Evolutionary conservation across 1,284 basidiomycete species (phyloP), one percentile per base, ranked within the genome.

Genomic region (Malassezia arunalokei): DNA sequence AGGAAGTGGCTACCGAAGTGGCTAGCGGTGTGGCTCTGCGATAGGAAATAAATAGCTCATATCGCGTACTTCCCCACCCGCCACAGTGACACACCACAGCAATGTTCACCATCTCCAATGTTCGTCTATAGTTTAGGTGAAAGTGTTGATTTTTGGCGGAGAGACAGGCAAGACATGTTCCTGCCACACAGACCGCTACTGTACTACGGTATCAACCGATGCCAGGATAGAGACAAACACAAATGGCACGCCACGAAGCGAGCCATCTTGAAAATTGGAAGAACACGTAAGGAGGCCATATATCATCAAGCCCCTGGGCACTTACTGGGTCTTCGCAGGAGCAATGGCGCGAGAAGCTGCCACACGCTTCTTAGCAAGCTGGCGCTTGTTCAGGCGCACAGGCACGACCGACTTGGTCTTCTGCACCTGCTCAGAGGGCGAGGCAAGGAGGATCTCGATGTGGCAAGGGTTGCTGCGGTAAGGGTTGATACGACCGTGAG

Each of bases 401-500:
- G 46, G 46, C 14, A 62, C 43, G 29, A 56, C 59, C 14, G 60
- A 51, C 30, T 56, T 58, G 27, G 68, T 65, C 68, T 73, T 73
- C 56, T 66, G 58, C 4, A 73, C 70, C 62, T 73, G 59, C 27
- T 64, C 63, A 15, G 64, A 49, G 43, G 68, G 68, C 60, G 71
- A 64, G 28, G 54, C 43, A 20, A 72, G 64, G 51, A 64, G 63
- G 59, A 75, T 77, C 76, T 99, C 94, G 65, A 98, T 85, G 75
- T 99, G 94, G 77, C 83, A 85, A 49, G 88, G 89, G 79, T 86
- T 84, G 50, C 87, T 86, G 77, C 88, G 85, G 66, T 74, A 76
- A 33, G 75, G 73, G 65, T 75, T 75, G 55, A 75, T 90, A 71
- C 87, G 84, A 83, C 87, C 87, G 77, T 91, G 88, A 49, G 94